Percentiles rank a stretch among this genome's conserved stretches.
Conservation (phyloP, 2,329 filamentous ascomycete species). For the Talaromyces rugulosus region DNA sequence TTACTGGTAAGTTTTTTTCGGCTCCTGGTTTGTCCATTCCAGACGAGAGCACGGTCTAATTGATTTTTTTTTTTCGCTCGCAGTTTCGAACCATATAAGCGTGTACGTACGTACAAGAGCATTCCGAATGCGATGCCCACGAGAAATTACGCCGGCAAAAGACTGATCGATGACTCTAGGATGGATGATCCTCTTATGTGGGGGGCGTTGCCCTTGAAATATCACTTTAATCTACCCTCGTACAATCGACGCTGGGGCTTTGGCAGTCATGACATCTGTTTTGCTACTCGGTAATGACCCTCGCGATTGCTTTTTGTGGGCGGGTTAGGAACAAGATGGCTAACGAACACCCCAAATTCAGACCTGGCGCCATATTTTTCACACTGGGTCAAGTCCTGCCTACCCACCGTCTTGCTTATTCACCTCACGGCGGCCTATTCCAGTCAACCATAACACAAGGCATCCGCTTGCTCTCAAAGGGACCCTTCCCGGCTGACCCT, state of each 20-base stretch:
- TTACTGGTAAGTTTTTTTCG: conserved; percentile 63
- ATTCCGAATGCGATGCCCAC: not conserved
- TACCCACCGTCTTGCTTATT: conserved; percentile 77
- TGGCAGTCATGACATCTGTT: conserved; percentile 93
- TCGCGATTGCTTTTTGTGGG: not conserved
- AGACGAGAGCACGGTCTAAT: not conserved
- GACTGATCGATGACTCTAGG: conserved; percentile 47
- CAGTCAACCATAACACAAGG: conserved; percentile 85
- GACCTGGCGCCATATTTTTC: conserved; percentile 74
- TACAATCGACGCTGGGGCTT: conserved; percentile 80
- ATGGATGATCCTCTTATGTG: conserved; percentile 93
- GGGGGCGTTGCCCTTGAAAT: conserved; percentile 76
- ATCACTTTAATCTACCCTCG: conserved; percentile 61
- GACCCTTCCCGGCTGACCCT: conserved; percentile 52
- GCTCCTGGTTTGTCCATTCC: not conserved
- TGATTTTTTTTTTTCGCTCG: not conserved
- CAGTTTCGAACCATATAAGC: conserved; percentile 83
- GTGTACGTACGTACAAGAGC: conserved; percentile 61
- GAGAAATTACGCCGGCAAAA: conserved; percentile 11
- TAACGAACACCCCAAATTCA: conserved; percentile 29
- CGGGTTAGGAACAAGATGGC: not conserved
- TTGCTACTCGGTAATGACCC: conserved; percentile 70
- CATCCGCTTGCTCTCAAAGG: conserved; percentile 73
- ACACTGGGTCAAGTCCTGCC: conserved; percentile 83
- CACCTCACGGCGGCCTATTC: conserved; percentile 75